These are phyloP conservation scores for Meyerozyma athensensis DNA, from an alignment of 1,139 yeast species.

Conservation along the genomic window DNA sequence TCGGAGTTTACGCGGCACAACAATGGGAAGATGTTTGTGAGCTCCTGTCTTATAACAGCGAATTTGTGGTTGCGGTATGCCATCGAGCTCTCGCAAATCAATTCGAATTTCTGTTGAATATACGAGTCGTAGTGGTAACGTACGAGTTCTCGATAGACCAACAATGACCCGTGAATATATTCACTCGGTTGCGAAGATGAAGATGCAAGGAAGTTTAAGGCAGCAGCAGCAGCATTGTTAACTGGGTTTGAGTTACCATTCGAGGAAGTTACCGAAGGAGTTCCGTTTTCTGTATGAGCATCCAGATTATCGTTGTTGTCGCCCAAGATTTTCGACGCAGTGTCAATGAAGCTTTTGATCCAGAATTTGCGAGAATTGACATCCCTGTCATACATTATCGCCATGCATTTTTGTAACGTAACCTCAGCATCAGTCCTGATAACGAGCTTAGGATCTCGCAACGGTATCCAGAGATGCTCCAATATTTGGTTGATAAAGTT, in stretches of 20 bases:
- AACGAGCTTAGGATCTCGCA: conserved; percentile 69
- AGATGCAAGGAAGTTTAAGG: conserved; percentile 24
- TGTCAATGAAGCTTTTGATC: conserved; percentile 68
- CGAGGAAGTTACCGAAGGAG: conserved; percentile 2
- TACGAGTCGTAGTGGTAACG: conserved; percentile 55
- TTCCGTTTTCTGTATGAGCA: conserved; percentile 6
- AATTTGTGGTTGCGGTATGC: conserved; percentile 75
- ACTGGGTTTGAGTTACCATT: conserved; percentile 4
- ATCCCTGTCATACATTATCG: conserved; percentile 77
- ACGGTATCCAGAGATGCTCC: conserved; percentile 82
- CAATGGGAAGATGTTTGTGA: conserved; percentile 76
- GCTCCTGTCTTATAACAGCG: conserved; percentile 72
- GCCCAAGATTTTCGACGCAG: conserved; percentile 40
- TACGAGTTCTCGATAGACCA: conserved; percentile 80
- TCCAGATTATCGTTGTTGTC: conserved; percentile 15
- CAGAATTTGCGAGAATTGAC: conserved; percentile 64
- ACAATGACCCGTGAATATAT: conserved; percentile 76
- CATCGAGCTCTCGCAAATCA: conserved; percentile 72
- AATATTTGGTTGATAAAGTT: conserved; percentile 74
- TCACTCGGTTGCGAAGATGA: conserved; percentile 47
- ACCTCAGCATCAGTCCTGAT: conserved; percentile 83
- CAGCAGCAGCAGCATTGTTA: conserved; percentile 15
- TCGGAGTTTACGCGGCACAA: conserved; percentile 76
- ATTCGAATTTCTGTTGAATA: conserved; percentile 53
- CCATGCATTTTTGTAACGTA: conserved; percentile 72